Percentiles rank a stretch among this genome's conserved stretches.
Evolutionary conservation across 2,329 filamentous ascomycete species (phyloP).

Genomic region (Colletotrichum sp.): DNA sequence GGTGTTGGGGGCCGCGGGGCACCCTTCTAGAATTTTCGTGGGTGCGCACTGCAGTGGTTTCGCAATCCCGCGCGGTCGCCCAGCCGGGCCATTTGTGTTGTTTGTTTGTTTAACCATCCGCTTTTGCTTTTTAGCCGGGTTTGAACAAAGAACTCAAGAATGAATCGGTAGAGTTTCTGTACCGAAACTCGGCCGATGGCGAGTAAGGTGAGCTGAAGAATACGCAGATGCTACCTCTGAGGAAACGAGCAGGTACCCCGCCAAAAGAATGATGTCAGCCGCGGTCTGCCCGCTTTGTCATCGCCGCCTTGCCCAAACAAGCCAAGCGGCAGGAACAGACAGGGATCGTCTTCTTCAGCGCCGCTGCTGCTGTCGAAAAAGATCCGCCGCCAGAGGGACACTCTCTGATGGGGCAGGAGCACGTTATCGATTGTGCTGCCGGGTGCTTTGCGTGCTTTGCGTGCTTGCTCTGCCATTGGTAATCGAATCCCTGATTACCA

Average conservation of each 20-base stretch:
- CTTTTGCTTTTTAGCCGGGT: background rate
- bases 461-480: background rate
- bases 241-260: background rate
- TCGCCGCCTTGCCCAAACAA: background rate
- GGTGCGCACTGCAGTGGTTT: background rate
- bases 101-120: background rate
- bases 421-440: background rate
- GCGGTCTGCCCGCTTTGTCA: background rate
- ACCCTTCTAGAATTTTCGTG: slow-evolving; percentile 14
- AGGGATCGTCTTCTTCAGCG: background rate
- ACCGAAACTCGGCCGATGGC: background rate
- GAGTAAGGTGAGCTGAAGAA: background rate
- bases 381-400: background rate
- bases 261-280: slow-evolving; percentile 5
- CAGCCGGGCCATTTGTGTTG: background rate
- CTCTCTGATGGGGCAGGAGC: background rate
- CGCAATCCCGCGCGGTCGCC: background rate
- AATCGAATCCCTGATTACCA: slow-evolving; percentile 16
- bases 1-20: background rate
- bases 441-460: background rate
- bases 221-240: background rate
- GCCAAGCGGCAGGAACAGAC: background rate
- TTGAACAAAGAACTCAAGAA: background rate
- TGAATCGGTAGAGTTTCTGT: background rate
- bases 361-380: background rate